These are phyloP conservation scores for Leccinum olivaceopallidum DNA, from an alignment of 768 basidiomycete species.

Conservation along the genomic window DNA sequence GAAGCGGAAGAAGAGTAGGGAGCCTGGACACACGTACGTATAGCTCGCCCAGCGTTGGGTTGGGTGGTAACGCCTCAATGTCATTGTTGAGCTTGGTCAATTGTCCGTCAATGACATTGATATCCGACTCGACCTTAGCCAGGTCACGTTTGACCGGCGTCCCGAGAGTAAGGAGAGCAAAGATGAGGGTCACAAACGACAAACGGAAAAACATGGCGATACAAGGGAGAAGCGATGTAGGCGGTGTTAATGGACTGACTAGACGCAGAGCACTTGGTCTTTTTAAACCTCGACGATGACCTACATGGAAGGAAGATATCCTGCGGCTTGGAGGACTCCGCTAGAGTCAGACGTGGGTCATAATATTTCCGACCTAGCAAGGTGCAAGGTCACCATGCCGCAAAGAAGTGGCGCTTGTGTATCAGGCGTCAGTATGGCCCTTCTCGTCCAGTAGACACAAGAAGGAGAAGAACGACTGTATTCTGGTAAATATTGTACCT, in stretches of 20 bases:
- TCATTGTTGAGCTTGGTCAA: neutral
- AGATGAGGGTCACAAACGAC: slow-evolving; percentile 11
- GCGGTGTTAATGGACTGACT: neutral
- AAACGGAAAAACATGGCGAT: slow-evolving; percentile 13
- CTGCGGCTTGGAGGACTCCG: neutral
- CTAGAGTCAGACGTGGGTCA: neutral
- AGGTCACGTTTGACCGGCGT: slow-evolving; percentile 12
- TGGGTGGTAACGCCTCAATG: neutral
- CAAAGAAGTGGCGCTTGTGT: neutral
- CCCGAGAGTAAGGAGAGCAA: slow-evolving; percentile 15
- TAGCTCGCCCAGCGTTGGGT: accelerated
- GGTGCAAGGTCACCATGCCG: neutral
- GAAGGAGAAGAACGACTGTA: neutral
- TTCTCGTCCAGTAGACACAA: neutral
- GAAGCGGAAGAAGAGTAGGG: neutral
- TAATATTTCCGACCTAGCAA: neutral
- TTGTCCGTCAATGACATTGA: too few relatives aligned
- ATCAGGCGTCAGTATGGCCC: neutral
- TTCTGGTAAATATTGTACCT: neutral
- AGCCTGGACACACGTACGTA: neutral
- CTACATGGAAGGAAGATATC: neutral
- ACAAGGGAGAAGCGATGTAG: neutral
- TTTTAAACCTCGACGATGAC: slow-evolving; percentile 7
- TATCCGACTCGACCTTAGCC: neutral
- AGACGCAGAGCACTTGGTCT: neutral